Evolutionary conservation across 257 asterid species (phyloP).

Genomic region (Fraxinus excelsior): DNA sequence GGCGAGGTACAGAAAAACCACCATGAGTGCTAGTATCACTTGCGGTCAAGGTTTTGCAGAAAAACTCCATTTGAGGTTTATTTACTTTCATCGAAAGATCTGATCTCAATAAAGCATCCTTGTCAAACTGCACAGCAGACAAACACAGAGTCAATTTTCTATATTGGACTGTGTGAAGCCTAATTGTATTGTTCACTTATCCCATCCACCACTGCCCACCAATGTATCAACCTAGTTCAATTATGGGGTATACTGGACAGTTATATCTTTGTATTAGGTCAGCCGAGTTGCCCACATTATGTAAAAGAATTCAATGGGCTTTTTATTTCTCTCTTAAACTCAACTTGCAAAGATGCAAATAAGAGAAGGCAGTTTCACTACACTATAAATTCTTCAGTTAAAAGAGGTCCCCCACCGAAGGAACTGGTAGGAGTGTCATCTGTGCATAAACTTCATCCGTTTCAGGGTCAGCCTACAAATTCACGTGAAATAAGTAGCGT

Average conservation of each 20-base stretch:
- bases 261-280: neutral
- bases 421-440: constrained; percentile 67
- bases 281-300: neutral
- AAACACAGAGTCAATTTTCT: neutral
- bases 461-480: constrained; percentile 54
- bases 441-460: constrained; percentile 62
- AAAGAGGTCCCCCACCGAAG: constrained; percentile 34
- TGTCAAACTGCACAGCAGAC: constrained; percentile 48
- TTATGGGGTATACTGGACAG: neutral
- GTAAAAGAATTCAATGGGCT: too few species aligned
- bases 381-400: neutral
- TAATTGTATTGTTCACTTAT: neutral
- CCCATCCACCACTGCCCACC: neutral
- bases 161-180: neutral
- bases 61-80: constrained; percentile 57
- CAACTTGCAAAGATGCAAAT: neutral
- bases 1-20: constrained; percentile 64
- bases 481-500: neutral
- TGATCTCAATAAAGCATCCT: constrained; percentile 57
- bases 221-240: neutral
- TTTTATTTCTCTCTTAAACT: neutral
- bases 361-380: neutral
- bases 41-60: constrained; percentile 61
- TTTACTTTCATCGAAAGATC: constrained; percentile 50
- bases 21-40: constrained; percentile 68